Evolutionary conservation across 768 basidiomycete species (phyloP).

Genomic region (Suillus americanus): DNA sequence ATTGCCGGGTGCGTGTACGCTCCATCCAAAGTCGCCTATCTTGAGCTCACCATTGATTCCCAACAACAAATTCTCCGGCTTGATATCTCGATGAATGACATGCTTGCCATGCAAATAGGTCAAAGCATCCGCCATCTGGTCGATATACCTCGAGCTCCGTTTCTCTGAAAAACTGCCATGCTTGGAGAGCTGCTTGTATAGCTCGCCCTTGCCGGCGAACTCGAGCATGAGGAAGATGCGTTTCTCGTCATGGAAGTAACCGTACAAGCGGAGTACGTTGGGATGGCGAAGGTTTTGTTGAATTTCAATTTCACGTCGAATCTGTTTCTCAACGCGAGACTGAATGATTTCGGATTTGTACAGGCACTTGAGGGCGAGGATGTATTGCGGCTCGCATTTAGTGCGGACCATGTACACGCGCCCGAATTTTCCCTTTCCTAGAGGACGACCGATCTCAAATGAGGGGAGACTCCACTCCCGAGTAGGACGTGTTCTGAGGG

Average conservation of each 20-base stretch:
- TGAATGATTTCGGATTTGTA: slow-evolving; percentile 96
- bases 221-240: slow-evolving; percentile 98
- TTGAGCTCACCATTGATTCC: slow-evolving; percentile 97
- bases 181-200: slow-evolving; percentile 94
- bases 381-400: slow-evolving; percentile 83
- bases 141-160: slow-evolving; percentile 85
- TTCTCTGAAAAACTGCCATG: slow-evolving; percentile 86
- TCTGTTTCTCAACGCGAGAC: slow-evolving; percentile 93
- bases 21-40: slow-evolving; percentile 99
- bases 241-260: slow-evolving; percentile 97
- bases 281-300: slow-evolving; percentile 96
- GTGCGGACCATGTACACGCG: slow-evolving; percentile 98
- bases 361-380: slow-evolving; percentile 94
- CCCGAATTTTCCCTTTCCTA: slow-evolving; percentile 99
- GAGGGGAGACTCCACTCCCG: slow-evolving; percentile 82
- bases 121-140: slow-evolving; percentile 97
- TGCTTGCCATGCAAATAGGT: slow-evolving; percentile 92
- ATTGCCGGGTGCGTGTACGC: slow-evolving; percentile 92
- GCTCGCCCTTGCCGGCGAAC: slow-evolving; percentile 94
- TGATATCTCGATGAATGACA: slow-evolving; percentile 98
- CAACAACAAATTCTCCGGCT: slow-evolving; percentile 94
- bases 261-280: slow-evolving; percentile 90
- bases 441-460: slow-evolving; percentile 93
- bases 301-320: slow-evolving; percentile 96
- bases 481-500: slow-evolving; percentile 62